Evolutionary conservation across 2,329 filamentous ascomycete genomes (phyloP).

Genomic region (Botryotinia calthae): DNA sequence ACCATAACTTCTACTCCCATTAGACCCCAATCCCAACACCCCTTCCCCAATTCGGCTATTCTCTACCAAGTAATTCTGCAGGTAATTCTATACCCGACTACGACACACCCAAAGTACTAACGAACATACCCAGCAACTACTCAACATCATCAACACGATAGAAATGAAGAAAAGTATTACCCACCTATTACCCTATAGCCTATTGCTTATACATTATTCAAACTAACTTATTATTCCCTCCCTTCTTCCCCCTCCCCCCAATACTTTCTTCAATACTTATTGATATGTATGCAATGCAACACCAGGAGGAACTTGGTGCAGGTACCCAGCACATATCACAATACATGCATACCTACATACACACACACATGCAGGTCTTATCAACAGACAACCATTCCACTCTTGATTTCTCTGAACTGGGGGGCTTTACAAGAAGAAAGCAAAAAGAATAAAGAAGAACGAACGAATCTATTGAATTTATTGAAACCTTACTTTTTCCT

Average conservation of each 20-base stretch:
- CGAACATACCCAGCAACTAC: not conserved
- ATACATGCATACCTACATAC: not conserved
- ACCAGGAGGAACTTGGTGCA: not conserved
- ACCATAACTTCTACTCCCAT: not conserved
- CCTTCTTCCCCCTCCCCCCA: not conserved
- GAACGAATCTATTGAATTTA: not conserved
- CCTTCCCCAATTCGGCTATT: not conserved
- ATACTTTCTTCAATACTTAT: not conserved
- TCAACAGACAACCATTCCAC: conserved; percentile 5
- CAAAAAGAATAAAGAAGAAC: not conserved
- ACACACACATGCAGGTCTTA: conserved; percentile 12
- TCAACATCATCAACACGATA: not conserved
- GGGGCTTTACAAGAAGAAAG: not conserved
- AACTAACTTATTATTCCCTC: not conserved
- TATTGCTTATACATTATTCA: not conserved
- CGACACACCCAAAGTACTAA: not conserved
- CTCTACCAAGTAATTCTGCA: not conserved
- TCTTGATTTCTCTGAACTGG: not conserved
- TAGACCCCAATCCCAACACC: not conserved
- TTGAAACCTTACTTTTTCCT: not conserved
- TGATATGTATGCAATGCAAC: not conserved
- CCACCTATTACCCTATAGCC: too few relatives aligned
- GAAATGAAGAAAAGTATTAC: not conserved
- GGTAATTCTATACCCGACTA: not conserved
- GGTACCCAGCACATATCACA: conserved; percentile 5